Base-by-base conservation (phyloP, 2,329 filamentous ascomycete genomes). In the Aspergillus nomiae region DNA sequence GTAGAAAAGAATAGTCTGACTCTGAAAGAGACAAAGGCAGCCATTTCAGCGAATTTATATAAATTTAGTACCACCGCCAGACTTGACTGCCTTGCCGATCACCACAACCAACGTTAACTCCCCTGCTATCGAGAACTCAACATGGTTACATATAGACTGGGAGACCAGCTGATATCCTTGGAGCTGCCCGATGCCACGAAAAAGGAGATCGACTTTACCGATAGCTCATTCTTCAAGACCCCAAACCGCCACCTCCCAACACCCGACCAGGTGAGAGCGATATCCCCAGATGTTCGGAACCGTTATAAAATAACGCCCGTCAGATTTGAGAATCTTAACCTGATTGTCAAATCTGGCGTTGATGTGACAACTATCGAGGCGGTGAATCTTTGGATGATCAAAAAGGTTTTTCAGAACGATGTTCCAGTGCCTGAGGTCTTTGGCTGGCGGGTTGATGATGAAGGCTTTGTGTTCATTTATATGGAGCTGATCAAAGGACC, bases 381-480 rank as follows among this genome's bases (percentile, higher is more conserved):
- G 10, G 61, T 67, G 59, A 68, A 65, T 57, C 68, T 71, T n/a
- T 69, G 70, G 60, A 66, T 68, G 58, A 48, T 75, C 36, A 63
- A 63, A 58, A 55, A 50, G 57, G 50, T 56, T 12, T 68, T 73
- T 54, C 9, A 58, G 16, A 62, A 63, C 32, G 55, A 66, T 9
- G 67, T 77, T 38, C 76, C 76, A 48, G 76, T 77, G 34, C 77
- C 77, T 2, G 74, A 80, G 60, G 63, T 77, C 24, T 79, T 74
- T 68, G 76, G 76, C 21, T 80, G 75, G 75, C 67, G 63, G 26
- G 62, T 69, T 21, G 63, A 72, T 36, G 64, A 69, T 1, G 34
- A 61, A 8, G 59, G 60, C 28, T 62, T 68, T 32, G 65, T 71
- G 4, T 76, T 74, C 59, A 70, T 77, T 41, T 76, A 77, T 60